Evolutionary conservation across 2,329 filamentous ascomycete genomes (phyloP).

Genomic region (Trichophyton verrucosum): DNA sequence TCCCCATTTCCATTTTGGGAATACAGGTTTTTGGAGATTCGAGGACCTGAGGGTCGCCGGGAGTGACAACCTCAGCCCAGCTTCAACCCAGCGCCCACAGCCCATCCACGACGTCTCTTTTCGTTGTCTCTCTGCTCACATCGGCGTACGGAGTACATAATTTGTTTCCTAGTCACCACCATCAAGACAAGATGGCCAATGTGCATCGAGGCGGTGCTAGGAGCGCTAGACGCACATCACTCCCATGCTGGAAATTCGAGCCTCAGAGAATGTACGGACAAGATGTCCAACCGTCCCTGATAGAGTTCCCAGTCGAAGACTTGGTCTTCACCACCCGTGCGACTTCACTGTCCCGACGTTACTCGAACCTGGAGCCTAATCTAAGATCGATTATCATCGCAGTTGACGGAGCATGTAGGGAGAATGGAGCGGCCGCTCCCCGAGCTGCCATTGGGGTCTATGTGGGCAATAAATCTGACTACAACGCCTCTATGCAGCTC

Average conservation of each 20-base stretch:
- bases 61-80: not conserved
- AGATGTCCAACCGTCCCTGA: not conserved
- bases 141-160: not conserved
- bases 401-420: slow-evolving; percentile 1
- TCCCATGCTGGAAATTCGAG: not conserved
- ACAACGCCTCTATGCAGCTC: slow-evolving; percentile 8
- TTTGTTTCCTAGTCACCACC: not conserved
- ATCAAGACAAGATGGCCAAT: not conserved
- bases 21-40: not conserved
- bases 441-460: not conserved
- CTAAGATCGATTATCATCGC: not conserved
- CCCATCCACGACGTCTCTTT: not conserved
- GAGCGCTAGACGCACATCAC: not conserved
- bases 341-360: not conserved
- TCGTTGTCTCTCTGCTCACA: not conserved
- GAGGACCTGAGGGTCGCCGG: not conserved
- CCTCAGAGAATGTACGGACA: not conserved
- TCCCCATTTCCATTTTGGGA: not conserved
- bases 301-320: not conserved
- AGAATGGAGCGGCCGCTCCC: not conserved
- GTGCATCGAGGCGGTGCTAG: not conserved
- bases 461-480: not conserved
- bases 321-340: not conserved
- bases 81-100: too few relatives aligned
- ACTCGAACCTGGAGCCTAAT: not conserved